Evolutionary conservation across 2,329 filamentous ascomycete genomes (phyloP).

Genomic region (Penicillium sp.): DNA sequence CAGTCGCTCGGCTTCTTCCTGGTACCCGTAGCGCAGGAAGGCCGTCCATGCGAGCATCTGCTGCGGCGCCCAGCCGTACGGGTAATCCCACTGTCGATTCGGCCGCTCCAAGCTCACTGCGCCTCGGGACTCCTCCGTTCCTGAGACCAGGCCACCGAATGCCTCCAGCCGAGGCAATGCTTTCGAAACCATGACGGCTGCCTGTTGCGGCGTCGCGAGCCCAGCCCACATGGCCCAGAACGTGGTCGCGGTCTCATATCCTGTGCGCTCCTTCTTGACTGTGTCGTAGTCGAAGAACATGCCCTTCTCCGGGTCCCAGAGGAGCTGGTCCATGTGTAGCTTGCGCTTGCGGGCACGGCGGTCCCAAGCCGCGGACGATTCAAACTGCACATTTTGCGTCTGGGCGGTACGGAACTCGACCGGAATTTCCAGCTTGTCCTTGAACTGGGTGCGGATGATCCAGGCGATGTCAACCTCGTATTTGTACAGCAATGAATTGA

Average conservation of each 20-base stretch:
- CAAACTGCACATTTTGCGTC: slow-evolving; percentile 64
- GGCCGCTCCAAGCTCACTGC: slow-evolving; percentile 74
- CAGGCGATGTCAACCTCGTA: slow-evolving; percentile 92
- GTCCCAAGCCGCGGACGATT: slow-evolving; percentile 87
- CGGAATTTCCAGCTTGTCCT: slow-evolving; percentile 77
- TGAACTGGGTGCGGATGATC: slow-evolving; percentile 78
- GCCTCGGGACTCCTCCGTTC: slow-evolving; percentile 85
- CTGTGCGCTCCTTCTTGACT: slow-evolving; percentile 71
- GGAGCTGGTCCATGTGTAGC: slow-evolving; percentile 81
- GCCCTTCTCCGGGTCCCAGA: slow-evolving; percentile 87
- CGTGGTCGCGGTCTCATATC: slow-evolving; percentile 87
- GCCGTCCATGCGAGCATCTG: slow-evolving; percentile 98
- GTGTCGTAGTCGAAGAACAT: slow-evolving; percentile 99
- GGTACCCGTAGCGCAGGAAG: slow-evolving; percentile 84
- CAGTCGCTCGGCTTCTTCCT: slow-evolving; percentile 81
- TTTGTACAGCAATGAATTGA: slow-evolving; percentile 94
- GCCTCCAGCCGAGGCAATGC: slow-evolving; percentile 85
- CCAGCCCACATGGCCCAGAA: slow-evolving; percentile 98
- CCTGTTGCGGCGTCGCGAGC: slow-evolving; percentile 78
- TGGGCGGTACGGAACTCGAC: slow-evolving; percentile 71
- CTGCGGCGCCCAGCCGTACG: slow-evolving; percentile 97
- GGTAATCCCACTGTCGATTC: slow-evolving; percentile 97
- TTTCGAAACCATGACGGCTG: slow-evolving; percentile 73
- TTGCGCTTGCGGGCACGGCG: slow-evolving; percentile 81
- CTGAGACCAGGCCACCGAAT: slow-evolving; percentile 81